phyloP scores from a whole-genome alignment of 768 basidiomycete species.

The Serendipita vermifera region DNA sequence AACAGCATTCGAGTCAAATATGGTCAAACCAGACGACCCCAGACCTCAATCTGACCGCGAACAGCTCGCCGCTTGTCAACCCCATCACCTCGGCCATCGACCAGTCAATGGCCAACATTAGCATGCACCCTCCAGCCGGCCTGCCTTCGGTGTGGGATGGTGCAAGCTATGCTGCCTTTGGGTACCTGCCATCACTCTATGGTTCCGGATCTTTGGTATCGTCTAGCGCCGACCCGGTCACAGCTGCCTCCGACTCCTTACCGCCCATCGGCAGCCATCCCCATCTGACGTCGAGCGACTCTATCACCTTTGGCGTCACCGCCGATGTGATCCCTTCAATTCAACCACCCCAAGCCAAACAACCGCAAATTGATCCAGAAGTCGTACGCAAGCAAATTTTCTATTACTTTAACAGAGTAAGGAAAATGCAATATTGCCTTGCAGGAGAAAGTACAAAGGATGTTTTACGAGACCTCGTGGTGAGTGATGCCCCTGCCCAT shows the following conservation, averaged over 20 bases:
- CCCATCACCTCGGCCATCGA: conserved; percentile 1
- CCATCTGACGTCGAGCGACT: not conserved
- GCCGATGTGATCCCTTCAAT: not conserved
- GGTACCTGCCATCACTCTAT: not conserved
- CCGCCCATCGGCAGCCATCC: too few relatives aligned
- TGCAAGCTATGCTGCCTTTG: not conserved
- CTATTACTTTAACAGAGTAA: conserved; percentile 17
- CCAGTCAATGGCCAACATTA: not conserved
- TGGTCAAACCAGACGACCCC: conserved; percentile 3
- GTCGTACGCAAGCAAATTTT: conserved; percentile 5
- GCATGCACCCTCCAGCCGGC: not conserved
- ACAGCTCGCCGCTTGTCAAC: not conserved
- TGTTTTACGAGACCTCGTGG: conserved; percentile 14
- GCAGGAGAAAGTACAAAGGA: conserved; percentile 13
- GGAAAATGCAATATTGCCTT: conserved; percentile 15
- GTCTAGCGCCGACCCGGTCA: too few relatives aligned
- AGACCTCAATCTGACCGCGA: not conserved
- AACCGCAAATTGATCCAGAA: not conserved
- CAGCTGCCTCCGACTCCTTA: not conserved
- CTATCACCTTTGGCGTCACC: not conserved
- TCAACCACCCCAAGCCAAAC: not conserved
- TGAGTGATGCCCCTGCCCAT: too few relatives aligned
- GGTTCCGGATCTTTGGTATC: not conserved
- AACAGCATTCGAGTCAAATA: not conserved
- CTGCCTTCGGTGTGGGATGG: not conserved